These are phyloP conservation scores for Phytophthora megakarya DNA, from an alignment of 352 stramenopile genomes.

Conservation along the genomic window DNA sequence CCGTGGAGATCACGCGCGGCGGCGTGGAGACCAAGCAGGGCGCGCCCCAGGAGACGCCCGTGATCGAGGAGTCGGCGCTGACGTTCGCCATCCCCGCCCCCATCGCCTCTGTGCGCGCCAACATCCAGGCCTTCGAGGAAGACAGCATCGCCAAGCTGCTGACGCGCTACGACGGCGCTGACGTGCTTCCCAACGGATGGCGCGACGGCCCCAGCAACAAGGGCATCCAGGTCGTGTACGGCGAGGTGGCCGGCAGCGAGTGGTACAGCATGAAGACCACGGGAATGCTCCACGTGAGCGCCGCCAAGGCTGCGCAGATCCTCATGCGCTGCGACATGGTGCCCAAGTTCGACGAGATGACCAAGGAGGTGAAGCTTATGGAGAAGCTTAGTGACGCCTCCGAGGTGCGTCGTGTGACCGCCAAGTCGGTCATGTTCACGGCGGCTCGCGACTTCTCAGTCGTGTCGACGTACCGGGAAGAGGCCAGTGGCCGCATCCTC, in stretches of 20 bases:
- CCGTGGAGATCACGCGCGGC: constrained; percentile 53
- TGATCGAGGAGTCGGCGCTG: constrained; percentile 27
- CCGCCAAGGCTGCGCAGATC: constrained; percentile 53
- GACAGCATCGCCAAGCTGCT: constrained; percentile 61
- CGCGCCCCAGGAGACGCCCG: constrained; percentile 44
- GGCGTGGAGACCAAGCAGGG: constrained; percentile 44
- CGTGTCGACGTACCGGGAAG: constrained; percentile 55
- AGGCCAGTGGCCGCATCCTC: constrained; percentile 56
- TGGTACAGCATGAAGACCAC: constrained; percentile 83
- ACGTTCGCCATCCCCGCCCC: constrained; percentile 57
- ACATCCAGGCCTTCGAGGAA: constrained; percentile 58
- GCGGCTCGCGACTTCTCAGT: constrained; percentile 76
- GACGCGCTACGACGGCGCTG: constrained; percentile 56
- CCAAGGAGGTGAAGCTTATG: constrained; percentile 63
- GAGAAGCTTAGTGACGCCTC: constrained; percentile 70
- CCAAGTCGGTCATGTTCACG: constrained; percentile 80
- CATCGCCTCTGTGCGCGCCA: constrained; percentile 50
- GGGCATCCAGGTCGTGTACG: constrained; percentile 77
- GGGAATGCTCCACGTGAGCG: constrained; percentile 58
- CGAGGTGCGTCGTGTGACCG: constrained; percentile 63
- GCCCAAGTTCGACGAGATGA: constrained; percentile 84
- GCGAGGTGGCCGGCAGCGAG: constrained; percentile 57
- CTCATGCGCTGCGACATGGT: constrained; percentile 64
- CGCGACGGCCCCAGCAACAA: constrained; percentile 65
- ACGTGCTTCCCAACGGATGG: constrained; percentile 73